A percentile compares a stretch with the other conserved stretches of the same genome.
These are phyloP conservation scores for Apiotrichum veenhuisii DNA, from an alignment of 1,284 basidiomycete genomes.

Conservation along the genomic window DNA sequence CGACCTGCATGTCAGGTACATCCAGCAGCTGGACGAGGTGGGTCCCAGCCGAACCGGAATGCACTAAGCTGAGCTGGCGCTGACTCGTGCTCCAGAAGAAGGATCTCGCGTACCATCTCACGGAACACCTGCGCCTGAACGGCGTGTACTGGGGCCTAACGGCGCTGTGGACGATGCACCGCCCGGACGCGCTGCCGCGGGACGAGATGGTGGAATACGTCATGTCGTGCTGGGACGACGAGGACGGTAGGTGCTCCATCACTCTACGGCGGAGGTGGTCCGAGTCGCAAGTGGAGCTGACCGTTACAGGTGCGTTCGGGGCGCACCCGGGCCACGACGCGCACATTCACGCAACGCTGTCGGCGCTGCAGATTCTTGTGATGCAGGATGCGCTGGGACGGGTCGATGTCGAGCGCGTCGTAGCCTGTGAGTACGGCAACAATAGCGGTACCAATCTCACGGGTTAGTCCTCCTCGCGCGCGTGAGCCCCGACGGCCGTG, in stretches of 20 bases:
- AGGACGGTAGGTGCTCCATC: constrained; percentile 65
- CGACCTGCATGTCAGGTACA: constrained; percentile 65
- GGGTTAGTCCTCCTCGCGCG: constrained; percentile 75
- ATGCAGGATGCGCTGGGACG: constrained; percentile 77
- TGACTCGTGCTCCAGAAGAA: constrained; percentile 58
- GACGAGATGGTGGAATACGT: constrained; percentile 87
- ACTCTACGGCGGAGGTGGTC: too few species aligned
- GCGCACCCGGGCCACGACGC: constrained; percentile 91
- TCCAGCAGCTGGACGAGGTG: constrained; percentile 68
- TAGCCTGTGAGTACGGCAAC: constrained; percentile 60
- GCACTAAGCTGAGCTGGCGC: background rate
- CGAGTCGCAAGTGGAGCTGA: background rate
- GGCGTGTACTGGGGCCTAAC: constrained; percentile 96
- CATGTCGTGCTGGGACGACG: constrained; percentile 88
- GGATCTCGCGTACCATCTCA: constrained; percentile 87
- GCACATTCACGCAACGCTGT: constrained; percentile 79
- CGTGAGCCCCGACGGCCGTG: constrained; percentile 75
- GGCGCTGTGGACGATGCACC: constrained; percentile 75
- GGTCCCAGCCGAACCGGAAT: constrained; percentile 18
- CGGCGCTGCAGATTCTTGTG: constrained; percentile 85
- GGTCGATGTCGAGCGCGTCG: constrained; percentile 64
- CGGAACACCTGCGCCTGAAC: constrained; percentile 89
- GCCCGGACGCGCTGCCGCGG: constrained; percentile 69
- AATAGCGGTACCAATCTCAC: background rate
- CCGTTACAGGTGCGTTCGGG: constrained; percentile 76